These are phyloP conservation scores for Colletotrichum lupini DNA, from an alignment of 2,329 filamentous ascomycete genomes.

Conservation along the genomic window DNA sequence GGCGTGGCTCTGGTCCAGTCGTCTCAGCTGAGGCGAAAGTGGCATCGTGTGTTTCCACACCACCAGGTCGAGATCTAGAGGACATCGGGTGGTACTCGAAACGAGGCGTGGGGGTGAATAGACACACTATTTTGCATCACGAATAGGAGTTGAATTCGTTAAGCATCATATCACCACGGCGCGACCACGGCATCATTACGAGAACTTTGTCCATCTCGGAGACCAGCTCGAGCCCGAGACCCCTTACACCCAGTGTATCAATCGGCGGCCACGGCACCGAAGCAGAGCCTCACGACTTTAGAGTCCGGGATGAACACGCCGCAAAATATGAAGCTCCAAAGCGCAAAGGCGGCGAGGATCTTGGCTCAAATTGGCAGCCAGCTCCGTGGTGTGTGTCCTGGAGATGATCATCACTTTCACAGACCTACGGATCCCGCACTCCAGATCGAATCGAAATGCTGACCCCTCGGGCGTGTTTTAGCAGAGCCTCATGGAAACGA, in stretches of 20 bases:
- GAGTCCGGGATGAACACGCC: not conserved
- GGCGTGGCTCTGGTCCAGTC: slow-evolving; percentile 3
- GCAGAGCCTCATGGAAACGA: slow-evolving; percentile 29
- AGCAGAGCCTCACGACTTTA: slow-evolving; percentile 12
- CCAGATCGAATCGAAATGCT: not conserved
- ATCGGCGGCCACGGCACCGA: not conserved
- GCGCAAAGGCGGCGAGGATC: slow-evolving; percentile 19
- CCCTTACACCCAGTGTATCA: not conserved
- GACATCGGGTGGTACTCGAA: slow-evolving; percentile 13
- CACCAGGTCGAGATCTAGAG: slow-evolving; percentile 6
- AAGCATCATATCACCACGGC: slow-evolving; percentile 20
- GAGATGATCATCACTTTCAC: not conserved
- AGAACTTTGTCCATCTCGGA: slow-evolving; percentile 12
- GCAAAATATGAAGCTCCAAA: not conserved
- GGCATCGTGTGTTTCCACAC: slow-evolving; percentile 8
- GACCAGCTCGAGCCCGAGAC: slow-evolving; percentile 1
- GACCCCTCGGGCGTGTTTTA: slow-evolving; percentile 22
- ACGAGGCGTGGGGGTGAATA: slow-evolving; percentile 9
- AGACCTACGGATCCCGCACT: slow-evolving; percentile 8
- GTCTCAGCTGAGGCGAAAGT: not conserved
- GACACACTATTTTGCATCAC: slow-evolving; percentile 8
- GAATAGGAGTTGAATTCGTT: slow-evolving; percentile 8
- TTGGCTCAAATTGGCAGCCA: slow-evolving; percentile 24
- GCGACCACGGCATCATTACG: slow-evolving; percentile 3
- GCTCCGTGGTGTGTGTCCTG: slow-evolving; percentile 25